A percentile compares a stretch with the other conserved stretches of the same genome.
Conservation (phyloP, 1,139 yeast species). For the Suhomyces coccinellae region DNA sequence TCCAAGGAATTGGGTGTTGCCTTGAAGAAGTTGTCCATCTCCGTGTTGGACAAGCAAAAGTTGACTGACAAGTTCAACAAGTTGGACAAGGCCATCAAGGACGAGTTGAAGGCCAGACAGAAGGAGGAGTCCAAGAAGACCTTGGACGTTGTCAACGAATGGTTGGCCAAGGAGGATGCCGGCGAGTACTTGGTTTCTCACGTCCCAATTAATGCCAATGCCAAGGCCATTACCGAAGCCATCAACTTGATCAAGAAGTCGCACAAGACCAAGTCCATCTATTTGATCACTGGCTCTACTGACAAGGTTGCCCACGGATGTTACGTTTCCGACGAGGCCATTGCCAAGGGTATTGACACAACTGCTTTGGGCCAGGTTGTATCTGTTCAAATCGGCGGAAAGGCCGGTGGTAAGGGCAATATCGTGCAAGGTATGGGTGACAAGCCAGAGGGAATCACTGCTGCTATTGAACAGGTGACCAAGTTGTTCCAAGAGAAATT, state of each 20-base stretch:
- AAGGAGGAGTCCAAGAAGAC: conserved; percentile 86
- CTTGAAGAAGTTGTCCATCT: conserved; percentile 77
- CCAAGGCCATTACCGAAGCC: conserved; percentile 94
- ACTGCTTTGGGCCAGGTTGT: conserved; percentile 73
- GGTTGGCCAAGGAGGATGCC: conserved; percentile 49
- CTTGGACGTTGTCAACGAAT: conserved; percentile 71
- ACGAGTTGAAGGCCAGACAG: conserved; percentile 81
- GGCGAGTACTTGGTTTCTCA: conserved; percentile 63
- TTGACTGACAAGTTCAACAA: conserved; percentile 72
- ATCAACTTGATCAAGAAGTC: conserved; percentile 80
- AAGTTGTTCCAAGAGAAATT: conserved; percentile 60
- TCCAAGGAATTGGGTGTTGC: conserved; percentile 83
- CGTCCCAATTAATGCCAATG: conserved; percentile 74
- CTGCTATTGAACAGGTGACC: conserved; percentile 71
- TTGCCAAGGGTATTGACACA: conserved; percentile 74
- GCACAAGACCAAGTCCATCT: conserved; percentile 73
- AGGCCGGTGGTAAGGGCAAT: conserved; percentile 98
- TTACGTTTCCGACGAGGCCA: conserved; percentile 72
- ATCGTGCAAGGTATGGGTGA: conserved; percentile 97
- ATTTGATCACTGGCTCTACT: conserved; percentile 73
- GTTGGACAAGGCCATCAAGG: conserved; percentile 84
- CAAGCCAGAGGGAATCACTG: conserved; percentile 64
- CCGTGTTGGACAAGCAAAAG: conserved; percentile 76
- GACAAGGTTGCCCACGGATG: conserved; percentile 95
- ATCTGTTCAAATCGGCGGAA: conserved; percentile 81